Evolutionary conservation across 192 early-diverging fungal genomes (phyloP), one percentile per base, ranked within the genome.

Genomic region (Entophlyctis luteolus): DNA sequence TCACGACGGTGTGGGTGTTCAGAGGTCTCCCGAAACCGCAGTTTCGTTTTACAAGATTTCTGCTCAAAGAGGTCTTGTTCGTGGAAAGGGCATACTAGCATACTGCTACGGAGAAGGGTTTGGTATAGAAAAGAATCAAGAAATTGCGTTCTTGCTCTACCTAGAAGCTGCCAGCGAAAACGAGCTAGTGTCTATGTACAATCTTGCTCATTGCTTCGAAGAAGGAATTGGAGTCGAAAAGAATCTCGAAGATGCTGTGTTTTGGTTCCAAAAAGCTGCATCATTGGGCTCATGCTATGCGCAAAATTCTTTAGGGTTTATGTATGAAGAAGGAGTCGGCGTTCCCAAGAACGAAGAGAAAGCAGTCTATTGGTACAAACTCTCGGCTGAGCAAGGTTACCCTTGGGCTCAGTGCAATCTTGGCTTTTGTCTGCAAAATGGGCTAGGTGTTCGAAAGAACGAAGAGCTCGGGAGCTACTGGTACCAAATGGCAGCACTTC

Each of bases 31-130:
- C 4, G 63, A 52, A 6, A 77, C 77, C 54, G 91, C 92, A 12
- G 82, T 93, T 38, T 66, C 79, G 38, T 89, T 85, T 78, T 92
- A 92, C 75, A 79, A 80, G 39, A 75, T 72, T 31, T 71, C 89
- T 12, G 85, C 86, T 3, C 81, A 73, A 2, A 49, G 48, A 31
- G 78, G 79, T 4, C 71, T 81, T 29, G 59, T 85, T 25, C 82
- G 90, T 72, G 80, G 69, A 2, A 65, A 74, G 42, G 68, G 67
- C 0, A 91, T 83, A 52, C 76, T 94, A 39, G 92, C 91, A 5
- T 93, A 87, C 68, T 94, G 92, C 67, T 94, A 90, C 65, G 90
- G 90, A 42, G 91, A 92, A 69, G 91, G 90, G 10, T 87, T 90
- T 59, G 91, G 91, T 18, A 86, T 93, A 2, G 71, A 67, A 23